Evolutionary conservation across 306 rosid species (phyloP).

Genomic region (Medicago ruthenica): DNA sequence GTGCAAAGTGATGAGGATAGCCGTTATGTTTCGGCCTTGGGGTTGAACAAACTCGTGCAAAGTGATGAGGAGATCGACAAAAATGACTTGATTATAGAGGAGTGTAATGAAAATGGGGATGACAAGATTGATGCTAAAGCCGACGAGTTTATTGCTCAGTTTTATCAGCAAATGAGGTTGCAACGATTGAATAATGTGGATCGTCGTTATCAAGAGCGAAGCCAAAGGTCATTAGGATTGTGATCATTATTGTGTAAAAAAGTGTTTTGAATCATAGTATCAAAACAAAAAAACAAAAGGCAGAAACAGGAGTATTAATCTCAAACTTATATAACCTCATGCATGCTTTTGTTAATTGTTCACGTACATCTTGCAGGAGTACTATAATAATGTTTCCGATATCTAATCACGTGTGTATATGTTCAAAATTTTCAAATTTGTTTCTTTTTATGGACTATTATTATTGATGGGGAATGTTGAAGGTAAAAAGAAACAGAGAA

Average conservation of each 20-base stretch:
- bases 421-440: background rate
- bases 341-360: too few species aligned
- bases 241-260: background rate
- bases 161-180: conserved; percentile 69
- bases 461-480: background rate
- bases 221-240: conserved; percentile 58
- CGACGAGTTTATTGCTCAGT: conserved; percentile 74
- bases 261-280: background rate
- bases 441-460: background rate
- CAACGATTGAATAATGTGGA: conserved; percentile 52
- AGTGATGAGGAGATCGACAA: conserved; percentile 28
- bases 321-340: too few species aligned
- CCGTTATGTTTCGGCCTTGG: conserved; percentile 56
- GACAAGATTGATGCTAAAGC: conserved; percentile 73
- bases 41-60: conserved; percentile 55
- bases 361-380: too few species aligned
- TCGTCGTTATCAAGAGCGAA: conserved; percentile 43
- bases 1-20: conserved; percentile 38
- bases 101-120: conserved; percentile 52
- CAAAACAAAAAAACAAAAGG: background rate
- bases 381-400: background rate
- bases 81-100: background rate
- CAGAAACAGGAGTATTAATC: background rate
- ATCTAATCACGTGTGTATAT: background rate
- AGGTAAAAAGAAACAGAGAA: background rate